phyloP scores from a whole-genome alignment of 768 basidiomycete genomes.

The Hysterangium stoloniferum region DNA sequence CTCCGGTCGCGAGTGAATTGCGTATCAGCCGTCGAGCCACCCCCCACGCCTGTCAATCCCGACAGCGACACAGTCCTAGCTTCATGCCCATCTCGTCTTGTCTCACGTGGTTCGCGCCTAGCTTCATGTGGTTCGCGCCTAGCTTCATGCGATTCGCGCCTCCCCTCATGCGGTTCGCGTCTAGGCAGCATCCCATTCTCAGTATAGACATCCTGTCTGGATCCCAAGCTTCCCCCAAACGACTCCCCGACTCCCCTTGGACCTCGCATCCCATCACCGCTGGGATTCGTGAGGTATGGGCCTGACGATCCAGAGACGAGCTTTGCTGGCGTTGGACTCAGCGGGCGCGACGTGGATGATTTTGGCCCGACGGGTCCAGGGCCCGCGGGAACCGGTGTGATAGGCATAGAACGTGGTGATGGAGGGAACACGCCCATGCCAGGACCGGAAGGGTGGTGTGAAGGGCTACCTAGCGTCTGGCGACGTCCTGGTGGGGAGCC shows the following conservation, averaged over 20 bases:
- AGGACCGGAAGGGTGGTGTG: background rate
- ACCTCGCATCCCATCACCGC: background rate
- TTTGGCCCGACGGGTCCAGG: background rate
- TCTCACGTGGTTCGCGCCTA: no score
- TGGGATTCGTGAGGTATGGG: background rate
- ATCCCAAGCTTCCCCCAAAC: background rate
- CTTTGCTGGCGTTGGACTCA: conserved; percentile 8
- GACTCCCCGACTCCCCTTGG: background rate
- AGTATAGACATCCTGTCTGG: background rate
- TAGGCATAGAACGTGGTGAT: conserved; percentile 9
- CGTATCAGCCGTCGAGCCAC: conserved; percentile 2
- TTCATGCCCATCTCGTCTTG: background rate
- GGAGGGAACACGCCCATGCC: background rate
- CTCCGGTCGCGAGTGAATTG: conserved; percentile 3
- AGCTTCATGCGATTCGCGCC: background rate
- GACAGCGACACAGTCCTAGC: background rate
- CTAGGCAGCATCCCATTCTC: background rate
- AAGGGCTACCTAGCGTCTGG: background rate
- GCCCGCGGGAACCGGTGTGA: conserved; percentile 6
- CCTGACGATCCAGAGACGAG: conserved; percentile 2
- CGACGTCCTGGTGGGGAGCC: background rate
- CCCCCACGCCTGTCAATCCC: conserved; percentile 4
- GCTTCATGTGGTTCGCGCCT: background rate
- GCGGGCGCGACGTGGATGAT: conserved; percentile 6
- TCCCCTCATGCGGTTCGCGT: background rate